Evolutionary conservation across 1,284 basidiomycete genomes (phyloP).

Genomic region (Sanghuangporus sanghuang): DNA sequence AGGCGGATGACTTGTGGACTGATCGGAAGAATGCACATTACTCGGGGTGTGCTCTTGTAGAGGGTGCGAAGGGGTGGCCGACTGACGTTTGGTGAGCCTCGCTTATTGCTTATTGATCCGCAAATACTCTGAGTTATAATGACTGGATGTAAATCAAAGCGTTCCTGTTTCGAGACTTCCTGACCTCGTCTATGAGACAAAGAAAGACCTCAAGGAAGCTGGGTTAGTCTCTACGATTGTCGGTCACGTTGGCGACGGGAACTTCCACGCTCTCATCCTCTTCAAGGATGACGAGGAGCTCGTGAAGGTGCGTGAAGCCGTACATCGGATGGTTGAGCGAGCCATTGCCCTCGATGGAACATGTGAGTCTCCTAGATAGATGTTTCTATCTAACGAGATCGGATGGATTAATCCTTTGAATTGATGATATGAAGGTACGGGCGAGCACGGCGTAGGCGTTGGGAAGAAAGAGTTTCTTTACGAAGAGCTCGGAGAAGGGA

Average conservation of each 20-base stretch:
- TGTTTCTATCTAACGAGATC: constrained; percentile 20
- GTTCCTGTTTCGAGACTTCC: constrained; percentile 82
- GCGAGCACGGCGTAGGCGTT: constrained; percentile 88
- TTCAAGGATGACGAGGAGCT: constrained; percentile 62
- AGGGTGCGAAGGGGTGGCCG: constrained; percentile 63
- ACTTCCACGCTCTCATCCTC: constrained; percentile 53
- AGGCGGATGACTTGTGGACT: constrained; percentile 77
- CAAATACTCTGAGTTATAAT: not conserved
- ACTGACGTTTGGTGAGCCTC: constrained; percentile 78
- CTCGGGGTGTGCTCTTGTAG: constrained; percentile 61
- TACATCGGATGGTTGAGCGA: constrained; percentile 64
- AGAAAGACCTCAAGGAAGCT: constrained; percentile 58
- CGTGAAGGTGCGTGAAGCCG: constrained; percentile 43
- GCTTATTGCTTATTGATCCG: not conserved
- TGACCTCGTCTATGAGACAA: constrained; percentile 69
- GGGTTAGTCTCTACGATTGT: constrained; percentile 64
- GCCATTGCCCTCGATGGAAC: constrained; percentile 76
- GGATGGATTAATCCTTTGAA: not conserved
- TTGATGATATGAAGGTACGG: constrained; percentile 48
- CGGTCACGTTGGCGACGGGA: constrained; percentile 79
- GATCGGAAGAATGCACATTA: constrained; percentile 84
- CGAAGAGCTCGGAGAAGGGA: constrained; percentile 77
- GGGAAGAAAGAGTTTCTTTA: constrained; percentile 75
- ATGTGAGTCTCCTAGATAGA: constrained; percentile 33
- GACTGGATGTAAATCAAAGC: constrained; percentile 29